A percentile compares a stretch with the other conserved stretches of the same genome.
Conservation (phyloP, 1,139 yeast genomes). For the Protomyces inouyei region DNA sequence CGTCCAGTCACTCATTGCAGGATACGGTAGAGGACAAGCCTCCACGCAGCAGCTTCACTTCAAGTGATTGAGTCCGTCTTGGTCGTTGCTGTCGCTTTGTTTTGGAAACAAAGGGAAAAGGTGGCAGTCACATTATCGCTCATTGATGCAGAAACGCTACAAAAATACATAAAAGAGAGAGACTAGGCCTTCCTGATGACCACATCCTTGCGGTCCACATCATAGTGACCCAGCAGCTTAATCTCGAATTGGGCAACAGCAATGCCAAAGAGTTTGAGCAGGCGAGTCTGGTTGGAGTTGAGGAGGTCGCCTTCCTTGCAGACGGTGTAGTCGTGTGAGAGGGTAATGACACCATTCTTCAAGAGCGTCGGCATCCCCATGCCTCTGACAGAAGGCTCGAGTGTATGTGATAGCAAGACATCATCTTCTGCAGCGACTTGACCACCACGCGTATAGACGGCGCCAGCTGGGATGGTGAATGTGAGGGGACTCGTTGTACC, state of each 20-base stretch:
- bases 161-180: background rate
- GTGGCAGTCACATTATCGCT: background rate
- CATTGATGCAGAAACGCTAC: background rate
- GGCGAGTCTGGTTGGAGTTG: constrained; percentile 86
- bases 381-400: constrained; percentile 87
- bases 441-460: constrained; percentile 92
- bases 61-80: background rate
- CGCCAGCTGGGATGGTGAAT: constrained; percentile 81
- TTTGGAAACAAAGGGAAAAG: background rate
- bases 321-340: constrained; percentile 71
- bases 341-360: constrained; percentile 76
- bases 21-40: too few species aligned
- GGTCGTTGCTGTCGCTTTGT: background rate
- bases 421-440: constrained; percentile 85
- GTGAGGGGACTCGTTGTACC: constrained; percentile 77
- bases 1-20: constrained; percentile 2
- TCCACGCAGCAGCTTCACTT: too few species aligned
- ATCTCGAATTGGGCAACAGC: constrained; percentile 90
- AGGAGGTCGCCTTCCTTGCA: constrained; percentile 74
- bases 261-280: constrained; percentile 90
- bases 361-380: constrained; percentile 88
- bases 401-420: constrained; percentile 91
- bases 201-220: constrained; percentile 15
- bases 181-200: background rate
- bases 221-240: constrained; percentile 49